A percentile compares a stretch with the other conserved stretches of the same genome.
phyloP scores from a whole-genome alignment of 345 rosid species.

The Cardiospermum halicacabum region DNA sequence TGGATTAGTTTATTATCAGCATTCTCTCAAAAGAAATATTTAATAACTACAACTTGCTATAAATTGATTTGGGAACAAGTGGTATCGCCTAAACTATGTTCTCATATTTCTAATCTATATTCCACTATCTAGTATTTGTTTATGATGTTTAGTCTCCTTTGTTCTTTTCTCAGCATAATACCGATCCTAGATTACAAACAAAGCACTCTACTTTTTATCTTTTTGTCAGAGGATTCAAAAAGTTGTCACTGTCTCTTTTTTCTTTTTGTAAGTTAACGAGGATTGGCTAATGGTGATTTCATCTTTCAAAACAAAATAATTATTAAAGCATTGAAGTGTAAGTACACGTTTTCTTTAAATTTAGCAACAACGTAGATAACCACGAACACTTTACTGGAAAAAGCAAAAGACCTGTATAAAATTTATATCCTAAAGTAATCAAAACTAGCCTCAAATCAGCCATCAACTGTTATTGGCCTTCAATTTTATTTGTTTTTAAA shows the following conservation, averaged over 20 bases:
- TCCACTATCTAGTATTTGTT: slow-evolving; percentile 4
- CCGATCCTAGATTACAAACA: slow-evolving; percentile 3
- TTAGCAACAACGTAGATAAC: slow-evolving; percentile 4
- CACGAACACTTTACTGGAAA: slow-evolving; percentile 8
- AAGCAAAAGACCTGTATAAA: slow-evolving; percentile 2
- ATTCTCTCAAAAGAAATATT: no score
- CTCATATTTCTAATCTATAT: not conserved
- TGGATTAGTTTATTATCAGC: not conserved
- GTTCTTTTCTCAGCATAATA: not conserved
- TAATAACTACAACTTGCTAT: not conserved
- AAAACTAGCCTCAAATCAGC: slow-evolving; percentile 11
- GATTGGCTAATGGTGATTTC: slow-evolving; percentile 23
- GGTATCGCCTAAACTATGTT: slow-evolving; percentile 6
- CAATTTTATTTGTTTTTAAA: not conserved
- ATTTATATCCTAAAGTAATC: slow-evolving; percentile 4
- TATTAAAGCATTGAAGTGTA: slow-evolving; percentile 1
- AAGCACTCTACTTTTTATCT: slow-evolving; percentile 8
- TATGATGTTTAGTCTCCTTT: not conserved
- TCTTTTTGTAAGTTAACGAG: slow-evolving; percentile 18
- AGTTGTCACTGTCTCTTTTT: slow-evolving; percentile 9
- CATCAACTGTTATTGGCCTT: not conserved
- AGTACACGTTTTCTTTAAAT: slow-evolving; percentile 12
- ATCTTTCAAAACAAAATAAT: slow-evolving; percentile 20
- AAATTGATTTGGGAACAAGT: not conserved
- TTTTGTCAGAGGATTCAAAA: slow-evolving; percentile 14